These are phyloP conservation scores for Myrica gale DNA, from an alignment of 306 rosid species.

Conservation along the genomic window DNA sequence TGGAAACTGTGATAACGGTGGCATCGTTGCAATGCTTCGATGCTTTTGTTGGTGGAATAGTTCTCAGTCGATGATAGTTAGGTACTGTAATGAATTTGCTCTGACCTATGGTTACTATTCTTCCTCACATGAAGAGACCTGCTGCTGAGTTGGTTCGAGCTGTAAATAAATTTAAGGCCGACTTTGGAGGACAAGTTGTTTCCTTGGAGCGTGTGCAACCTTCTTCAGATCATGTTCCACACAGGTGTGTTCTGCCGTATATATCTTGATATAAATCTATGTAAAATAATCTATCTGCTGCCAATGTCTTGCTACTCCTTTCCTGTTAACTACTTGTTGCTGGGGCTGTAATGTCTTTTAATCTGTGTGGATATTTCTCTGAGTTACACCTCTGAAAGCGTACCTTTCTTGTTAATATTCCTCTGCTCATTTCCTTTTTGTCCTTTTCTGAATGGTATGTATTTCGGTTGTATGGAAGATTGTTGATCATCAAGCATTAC, in stretches of 20 bases:
- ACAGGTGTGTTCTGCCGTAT: constrained; percentile 51
- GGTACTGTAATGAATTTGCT: constrained; percentile 10
- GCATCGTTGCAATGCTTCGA: background rate
- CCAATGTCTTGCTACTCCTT: background rate
- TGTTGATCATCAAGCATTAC: background rate
- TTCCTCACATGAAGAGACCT: constrained; percentile 55
- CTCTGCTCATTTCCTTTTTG: background rate
- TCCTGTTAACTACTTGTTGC: background rate
- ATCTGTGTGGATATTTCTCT: background rate
- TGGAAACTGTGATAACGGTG: background rate
- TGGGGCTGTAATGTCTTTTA: background rate
- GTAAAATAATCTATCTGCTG: background rate
- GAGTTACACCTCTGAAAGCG: background rate
- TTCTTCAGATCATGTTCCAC: constrained; percentile 95
- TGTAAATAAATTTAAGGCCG: constrained; percentile 84
- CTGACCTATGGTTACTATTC: constrained; percentile 14
- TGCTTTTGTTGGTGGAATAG: constrained; percentile 23
- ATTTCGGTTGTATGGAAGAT: background rate
- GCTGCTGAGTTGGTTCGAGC: constrained; percentile 83
- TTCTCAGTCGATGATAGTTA: background rate
- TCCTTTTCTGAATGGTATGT: background rate
- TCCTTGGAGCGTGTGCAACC: constrained; percentile 95
- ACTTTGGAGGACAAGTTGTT: constrained; percentile 89
- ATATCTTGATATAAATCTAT: background rate
- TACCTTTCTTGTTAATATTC: background rate